phyloP scores from a whole-genome alignment of 2,329 filamentous ascomycete species.

The Aspergillus uvarum region DNA sequence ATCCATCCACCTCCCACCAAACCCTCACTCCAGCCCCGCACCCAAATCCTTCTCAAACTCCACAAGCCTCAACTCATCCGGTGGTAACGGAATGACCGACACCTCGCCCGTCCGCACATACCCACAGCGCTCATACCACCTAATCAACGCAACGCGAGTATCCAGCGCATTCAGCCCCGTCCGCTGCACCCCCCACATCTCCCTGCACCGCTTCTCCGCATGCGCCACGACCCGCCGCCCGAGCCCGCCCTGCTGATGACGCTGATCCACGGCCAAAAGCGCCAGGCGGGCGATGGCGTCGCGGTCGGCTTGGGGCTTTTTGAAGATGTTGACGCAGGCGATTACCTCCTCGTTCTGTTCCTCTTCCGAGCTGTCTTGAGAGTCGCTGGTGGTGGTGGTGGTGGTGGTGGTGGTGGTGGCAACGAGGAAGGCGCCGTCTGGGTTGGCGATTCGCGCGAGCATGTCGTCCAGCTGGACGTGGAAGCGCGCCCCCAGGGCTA shows the following conservation, averaged over 20 bases:
- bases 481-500: conserved; percentile 29
- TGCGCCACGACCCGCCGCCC: neutral
- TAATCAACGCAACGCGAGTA: conserved; percentile 27
- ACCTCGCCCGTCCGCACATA: conserved; percentile 27
- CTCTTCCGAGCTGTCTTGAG: too few relatives aligned
- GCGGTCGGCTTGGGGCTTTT: neutral
- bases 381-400: neutral
- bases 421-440: conserved; percentile 29
- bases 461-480: conserved; percentile 24
- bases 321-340: neutral
- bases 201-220: neutral
- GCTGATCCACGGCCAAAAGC: too few relatives aligned
- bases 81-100: conserved; percentile 21
- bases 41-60: conserved; percentile 13
- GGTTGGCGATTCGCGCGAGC: conserved; percentile 26
- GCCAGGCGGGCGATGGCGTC: neutral
- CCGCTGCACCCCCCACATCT: conserved; percentile 5
- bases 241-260: neutral
- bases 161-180: conserved; percentile 30
- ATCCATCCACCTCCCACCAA: too few relatives aligned
- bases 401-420: conserved; percentile 15
- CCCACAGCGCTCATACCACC: conserved; percentile 33
- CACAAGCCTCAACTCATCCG: conserved; percentile 29
- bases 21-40: neutral
- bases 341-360: neutral